These are phyloP conservation scores for Trichothecium sympodiale DNA, from an alignment of 2,329 filamentous ascomycete species.

Conservation along the genomic window DNA sequence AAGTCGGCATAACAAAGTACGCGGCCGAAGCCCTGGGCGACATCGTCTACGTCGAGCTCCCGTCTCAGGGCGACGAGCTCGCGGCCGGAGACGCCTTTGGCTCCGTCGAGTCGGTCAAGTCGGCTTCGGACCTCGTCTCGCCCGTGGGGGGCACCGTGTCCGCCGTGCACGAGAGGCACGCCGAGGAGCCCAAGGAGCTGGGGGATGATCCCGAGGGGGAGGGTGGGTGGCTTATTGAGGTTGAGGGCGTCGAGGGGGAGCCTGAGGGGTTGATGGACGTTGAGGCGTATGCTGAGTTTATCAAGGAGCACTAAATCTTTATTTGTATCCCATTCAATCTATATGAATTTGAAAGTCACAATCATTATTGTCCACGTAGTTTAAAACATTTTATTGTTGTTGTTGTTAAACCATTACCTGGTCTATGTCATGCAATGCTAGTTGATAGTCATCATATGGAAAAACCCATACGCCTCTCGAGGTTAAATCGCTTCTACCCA, in stretches of 20 bases:
- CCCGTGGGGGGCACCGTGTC: slow-evolving; percentile 64
- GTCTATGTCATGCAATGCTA: not conserved
- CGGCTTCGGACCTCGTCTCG: slow-evolving; percentile 78
- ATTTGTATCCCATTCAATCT: too few species aligned
- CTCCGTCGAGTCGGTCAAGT: slow-evolving; percentile 87
- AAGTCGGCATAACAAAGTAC: slow-evolving; percentile 69
- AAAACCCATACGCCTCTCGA: too few species aligned
- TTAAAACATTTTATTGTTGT: not conserved
- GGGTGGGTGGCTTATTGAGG: slow-evolving; percentile 69
- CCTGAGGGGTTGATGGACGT: slow-evolving; percentile 59
- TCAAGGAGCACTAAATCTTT: slow-evolving; percentile 7
- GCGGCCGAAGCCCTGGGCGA: slow-evolving; percentile 78
- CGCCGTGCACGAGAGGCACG: slow-evolving; percentile 56
- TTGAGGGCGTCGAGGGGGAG: slow-evolving; percentile 48
- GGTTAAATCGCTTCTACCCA: too few species aligned
- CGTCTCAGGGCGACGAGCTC: slow-evolving; percentile 53
- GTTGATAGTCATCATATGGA: too few species aligned
- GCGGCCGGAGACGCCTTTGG: slow-evolving; percentile 66
- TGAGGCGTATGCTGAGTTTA: slow-evolving; percentile 44
- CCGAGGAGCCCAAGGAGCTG: slow-evolving; percentile 64
- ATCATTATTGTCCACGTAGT: too few species aligned
- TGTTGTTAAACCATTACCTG: not conserved
- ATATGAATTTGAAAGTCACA: too few species aligned
- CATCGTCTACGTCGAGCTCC: slow-evolving; percentile 84
- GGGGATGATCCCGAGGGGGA: slow-evolving; percentile 69